Percentiles rank a stretch among this genome's conserved stretches.
phyloP scores from a whole-genome alignment of 1,284 basidiomycete species.

The Pseudozyma hubeiensis region DNA sequence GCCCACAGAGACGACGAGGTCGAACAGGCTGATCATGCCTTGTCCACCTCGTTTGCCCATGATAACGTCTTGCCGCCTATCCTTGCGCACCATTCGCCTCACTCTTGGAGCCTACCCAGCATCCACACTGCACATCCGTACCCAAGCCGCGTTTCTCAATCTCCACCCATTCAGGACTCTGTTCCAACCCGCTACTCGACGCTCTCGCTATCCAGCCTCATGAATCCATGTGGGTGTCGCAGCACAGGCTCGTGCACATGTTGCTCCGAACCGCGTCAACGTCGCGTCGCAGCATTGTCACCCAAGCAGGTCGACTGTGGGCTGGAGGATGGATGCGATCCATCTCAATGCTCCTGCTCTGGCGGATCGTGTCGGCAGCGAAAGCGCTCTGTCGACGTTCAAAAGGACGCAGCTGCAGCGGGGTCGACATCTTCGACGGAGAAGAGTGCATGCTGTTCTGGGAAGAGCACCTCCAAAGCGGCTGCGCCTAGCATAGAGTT shows the following conservation, averaged over 20 bases:
- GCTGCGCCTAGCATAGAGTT: conserved; percentile 44
- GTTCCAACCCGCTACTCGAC: conserved; percentile 27
- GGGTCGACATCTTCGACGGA: neutral
- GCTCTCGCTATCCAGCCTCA: conserved; percentile 53
- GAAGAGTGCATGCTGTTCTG: conserved; percentile 20
- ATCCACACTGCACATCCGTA: conserved; percentile 8
- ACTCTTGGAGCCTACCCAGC: conserved; percentile 42
- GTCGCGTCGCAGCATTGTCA: conserved; percentile 3
- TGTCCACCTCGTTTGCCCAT: neutral
- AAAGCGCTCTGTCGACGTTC: neutral
- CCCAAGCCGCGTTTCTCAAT: neutral
- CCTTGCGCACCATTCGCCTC: conserved; percentile 10
- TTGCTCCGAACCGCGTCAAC: conserved; percentile 32
- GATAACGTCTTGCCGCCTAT: conserved; percentile 33
- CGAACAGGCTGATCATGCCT: neutral
- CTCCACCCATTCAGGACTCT: neutral
- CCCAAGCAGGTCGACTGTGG: conserved; percentile 6
- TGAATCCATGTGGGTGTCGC: conserved; percentile 60
- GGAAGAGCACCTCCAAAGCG: conserved; percentile 17
- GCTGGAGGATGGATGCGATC: conserved; percentile 12
- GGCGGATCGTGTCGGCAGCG: conserved; percentile 10
- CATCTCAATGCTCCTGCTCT: conserved; percentile 20
- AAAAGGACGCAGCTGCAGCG: neutral
- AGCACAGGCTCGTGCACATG: conserved; percentile 40
- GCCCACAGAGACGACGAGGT: neutral